A percentile compares a stretch with the other conserved stretches of the same genome.
Evolutionary conservation across 768 basidiomycete genomes (phyloP).

Genomic region (Rhodotorula diobovata): DNA sequence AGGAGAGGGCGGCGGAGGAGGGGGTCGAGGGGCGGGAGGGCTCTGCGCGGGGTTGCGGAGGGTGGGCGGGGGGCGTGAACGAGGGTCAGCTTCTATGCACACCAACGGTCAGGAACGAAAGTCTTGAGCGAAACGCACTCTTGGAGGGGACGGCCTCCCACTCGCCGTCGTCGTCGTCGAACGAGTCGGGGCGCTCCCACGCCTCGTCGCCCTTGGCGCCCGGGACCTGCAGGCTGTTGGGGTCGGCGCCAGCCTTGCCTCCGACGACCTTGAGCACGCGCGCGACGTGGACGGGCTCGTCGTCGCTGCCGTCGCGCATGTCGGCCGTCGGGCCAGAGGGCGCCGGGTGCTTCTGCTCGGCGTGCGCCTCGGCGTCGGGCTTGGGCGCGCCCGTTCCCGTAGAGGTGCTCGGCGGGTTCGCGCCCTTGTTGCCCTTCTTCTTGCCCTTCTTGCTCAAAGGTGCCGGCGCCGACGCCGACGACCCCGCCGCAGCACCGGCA

Average conservation of each 20-base stretch:
- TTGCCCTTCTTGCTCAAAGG: slow-evolving; percentile 18
- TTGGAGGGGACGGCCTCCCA: slow-evolving; percentile 30
- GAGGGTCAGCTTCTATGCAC: not conserved
- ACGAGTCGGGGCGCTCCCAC: slow-evolving; percentile 27
- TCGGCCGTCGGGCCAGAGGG: slow-evolving; percentile 4
- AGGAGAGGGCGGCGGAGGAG: not conserved
- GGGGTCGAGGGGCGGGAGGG: slow-evolving; percentile 25
- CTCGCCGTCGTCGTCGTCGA: slow-evolving; percentile 30
- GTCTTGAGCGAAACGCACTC: too few species aligned
- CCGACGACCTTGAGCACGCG: slow-evolving; percentile 35
- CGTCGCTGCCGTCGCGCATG: slow-evolving; percentile 31
- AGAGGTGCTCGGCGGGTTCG: not conserved
- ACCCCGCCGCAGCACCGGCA: not conserved
- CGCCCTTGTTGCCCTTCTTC: slow-evolving; percentile 3
- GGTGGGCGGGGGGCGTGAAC: not conserved
- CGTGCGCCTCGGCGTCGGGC: not conserved
- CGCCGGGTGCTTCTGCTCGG: slow-evolving; percentile 3
- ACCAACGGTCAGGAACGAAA: not conserved
- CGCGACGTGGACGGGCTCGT: slow-evolving; percentile 8
- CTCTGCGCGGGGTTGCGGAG: slow-evolving; percentile 16
- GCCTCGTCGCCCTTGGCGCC: slow-evolving; percentile 1
- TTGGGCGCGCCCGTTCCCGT: not conserved
- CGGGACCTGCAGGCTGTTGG: slow-evolving; percentile 1
- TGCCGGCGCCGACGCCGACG: too few species aligned
- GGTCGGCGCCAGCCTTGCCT: slow-evolving; percentile 22